Evolutionary conservation across 768 basidiomycete species (phyloP).

Genomic region (Solioccasus polychromus): DNA sequence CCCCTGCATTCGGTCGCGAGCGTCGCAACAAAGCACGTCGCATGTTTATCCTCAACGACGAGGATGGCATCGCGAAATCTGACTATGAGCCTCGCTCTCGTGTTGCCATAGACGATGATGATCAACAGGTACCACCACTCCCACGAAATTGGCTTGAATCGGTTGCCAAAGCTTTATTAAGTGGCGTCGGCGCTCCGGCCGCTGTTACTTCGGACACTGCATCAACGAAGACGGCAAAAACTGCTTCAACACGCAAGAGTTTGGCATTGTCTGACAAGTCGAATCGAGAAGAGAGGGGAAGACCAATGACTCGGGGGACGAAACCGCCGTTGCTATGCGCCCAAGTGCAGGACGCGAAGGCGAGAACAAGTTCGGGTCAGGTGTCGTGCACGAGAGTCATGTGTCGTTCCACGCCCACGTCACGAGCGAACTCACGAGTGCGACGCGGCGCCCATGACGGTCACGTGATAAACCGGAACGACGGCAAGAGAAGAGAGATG

Average conservation of each 20-base stretch:
- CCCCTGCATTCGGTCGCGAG: slow-evolving; percentile 24
- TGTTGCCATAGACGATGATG: slow-evolving; percentile 32
- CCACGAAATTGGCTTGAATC: slow-evolving; percentile 70
- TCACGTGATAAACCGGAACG: slow-evolving; percentile 7
- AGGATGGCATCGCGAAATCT: slow-evolving; percentile 23
- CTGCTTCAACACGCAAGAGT: slow-evolving; percentile 23
- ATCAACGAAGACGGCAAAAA: slow-evolving; percentile 20
- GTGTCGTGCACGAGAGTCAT: slow-evolving; percentile 57
- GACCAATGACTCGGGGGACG: slow-evolving; percentile 4
- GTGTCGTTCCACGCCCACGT: slow-evolving; percentile 69
- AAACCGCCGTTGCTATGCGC: slow-evolving; percentile 35
- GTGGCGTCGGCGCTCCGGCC: slow-evolving; percentile 42
- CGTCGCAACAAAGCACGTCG: slow-evolving; percentile 31
- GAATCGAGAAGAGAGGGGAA: slow-evolving; percentile 20
- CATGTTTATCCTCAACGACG: slow-evolving; percentile 34
- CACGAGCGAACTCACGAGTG: slow-evolving; percentile 51
- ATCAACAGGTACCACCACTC: slow-evolving; percentile 43
- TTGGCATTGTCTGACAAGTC: slow-evolving; percentile 25
- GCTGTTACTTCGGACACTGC: slow-evolving; percentile 30
- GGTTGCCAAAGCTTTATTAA: slow-evolving; percentile 64
- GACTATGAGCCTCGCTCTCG: slow-evolving; percentile 20
- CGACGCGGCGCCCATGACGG: slow-evolving; percentile 25
- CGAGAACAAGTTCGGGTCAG: slow-evolving; percentile 26
- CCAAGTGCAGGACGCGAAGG: slow-evolving; percentile 32
- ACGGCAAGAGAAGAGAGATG: slow-evolving; percentile 25